Percentiles rank a stretch among this genome's conserved stretches.
Evolutionary conservation across 2,329 filamentous ascomycete species (phyloP).

Genomic region (Didymella exigua): DNA sequence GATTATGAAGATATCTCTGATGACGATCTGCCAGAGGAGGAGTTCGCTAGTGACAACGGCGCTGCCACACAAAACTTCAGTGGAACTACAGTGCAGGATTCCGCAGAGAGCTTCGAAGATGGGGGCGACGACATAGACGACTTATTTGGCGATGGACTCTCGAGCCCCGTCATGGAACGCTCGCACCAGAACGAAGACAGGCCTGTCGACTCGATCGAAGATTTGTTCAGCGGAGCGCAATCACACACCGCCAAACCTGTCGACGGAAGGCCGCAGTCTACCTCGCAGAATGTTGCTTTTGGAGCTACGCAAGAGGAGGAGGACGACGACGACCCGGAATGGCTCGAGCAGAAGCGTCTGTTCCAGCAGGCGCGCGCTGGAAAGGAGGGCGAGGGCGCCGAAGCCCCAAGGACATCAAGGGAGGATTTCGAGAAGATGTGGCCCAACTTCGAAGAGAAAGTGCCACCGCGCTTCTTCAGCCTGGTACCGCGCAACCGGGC

Average conservation of each 20-base stretch:
- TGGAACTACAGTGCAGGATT: conserved; percentile 41
- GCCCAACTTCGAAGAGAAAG: conserved; percentile 78
- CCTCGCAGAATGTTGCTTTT: conserved; percentile 25
- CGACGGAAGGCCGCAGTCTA: conserved; percentile 26
- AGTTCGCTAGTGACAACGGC: conserved; percentile 42
- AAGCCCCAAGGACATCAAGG: conserved; percentile 69
- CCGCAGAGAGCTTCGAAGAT: conserved; percentile 56
- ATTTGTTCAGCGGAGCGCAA: conserved; percentile 12
- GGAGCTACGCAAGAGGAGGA: conserved; percentile 29
- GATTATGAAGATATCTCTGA: conserved; percentile 93
- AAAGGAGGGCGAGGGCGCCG: conserved; percentile 59
- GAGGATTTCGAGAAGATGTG: conserved; percentile 81
- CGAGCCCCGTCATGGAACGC: conserved; percentile 32
- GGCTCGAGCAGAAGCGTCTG: conserved; percentile 42
- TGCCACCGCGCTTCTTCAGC: conserved; percentile 78
- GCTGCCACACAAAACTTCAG: conserved; percentile 34
- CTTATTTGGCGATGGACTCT: conserved; percentile 31
- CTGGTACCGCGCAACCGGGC: conserved; percentile 82
- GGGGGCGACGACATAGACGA: conserved; percentile 35
- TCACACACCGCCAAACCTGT: conserved; percentile 7
- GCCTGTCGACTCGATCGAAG: conserved; percentile 44
- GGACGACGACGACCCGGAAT: conserved; percentile 43
- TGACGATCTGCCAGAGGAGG: conserved; percentile 83
- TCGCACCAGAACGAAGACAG: conserved; percentile 46
- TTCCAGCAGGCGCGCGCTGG: conserved; percentile 38